Percentiles rank a stretch among this genome's conserved stretches.
phyloP scores from a whole-genome alignment of 1,139 yeast genomes.

The Candida sp. region DNA sequence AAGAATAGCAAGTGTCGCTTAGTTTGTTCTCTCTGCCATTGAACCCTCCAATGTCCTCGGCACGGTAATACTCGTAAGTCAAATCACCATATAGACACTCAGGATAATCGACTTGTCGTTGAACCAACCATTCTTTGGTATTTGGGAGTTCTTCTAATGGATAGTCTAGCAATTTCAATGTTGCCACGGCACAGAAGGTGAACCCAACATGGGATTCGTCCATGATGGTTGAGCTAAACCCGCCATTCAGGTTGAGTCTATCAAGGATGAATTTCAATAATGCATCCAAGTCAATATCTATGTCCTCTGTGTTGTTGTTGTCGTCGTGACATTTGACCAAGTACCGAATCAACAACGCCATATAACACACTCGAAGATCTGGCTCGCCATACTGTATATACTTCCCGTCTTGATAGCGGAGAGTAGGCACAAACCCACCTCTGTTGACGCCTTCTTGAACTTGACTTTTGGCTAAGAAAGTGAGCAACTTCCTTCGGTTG shows the following conservation, averaged over 20 bases:
- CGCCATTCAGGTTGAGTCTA: conserved; percentile 66
- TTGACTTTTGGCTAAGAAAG: conserved; percentile 60
- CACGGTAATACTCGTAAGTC: conserved; percentile 39
- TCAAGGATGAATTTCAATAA: conserved; percentile 46
- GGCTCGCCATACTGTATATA: conserved; percentile 54
- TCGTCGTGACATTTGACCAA: conserved; percentile 43
- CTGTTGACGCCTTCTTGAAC: conserved; percentile 56
- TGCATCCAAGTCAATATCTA: conserved; percentile 47
- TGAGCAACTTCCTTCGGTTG: conserved; percentile 50
- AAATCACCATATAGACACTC: conserved; percentile 21
- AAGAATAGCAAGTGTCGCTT: conserved; percentile 91
- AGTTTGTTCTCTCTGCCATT: conserved; percentile 88
- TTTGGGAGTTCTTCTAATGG: conserved; percentile 24
- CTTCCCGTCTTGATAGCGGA: conserved; percentile 25
- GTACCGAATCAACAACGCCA: conserved; percentile 68
- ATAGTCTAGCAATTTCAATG: conserved; percentile 51
- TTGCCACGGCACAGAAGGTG: conserved; percentile 83
- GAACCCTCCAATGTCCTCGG: conserved; percentile 73
- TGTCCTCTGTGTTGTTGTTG: conserved; percentile 2
- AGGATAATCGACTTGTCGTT: conserved; percentile 60
- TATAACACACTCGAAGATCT: conserved; percentile 77
- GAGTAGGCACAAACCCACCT: conserved; percentile 49
- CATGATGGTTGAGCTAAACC: conserved; percentile 40
- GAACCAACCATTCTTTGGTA: conserved; percentile 63
- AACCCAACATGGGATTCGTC: conserved; percentile 89